Base-by-base conservation (phyloP, 129 eudicot genomes). In the Lactuca sativa region DNA sequence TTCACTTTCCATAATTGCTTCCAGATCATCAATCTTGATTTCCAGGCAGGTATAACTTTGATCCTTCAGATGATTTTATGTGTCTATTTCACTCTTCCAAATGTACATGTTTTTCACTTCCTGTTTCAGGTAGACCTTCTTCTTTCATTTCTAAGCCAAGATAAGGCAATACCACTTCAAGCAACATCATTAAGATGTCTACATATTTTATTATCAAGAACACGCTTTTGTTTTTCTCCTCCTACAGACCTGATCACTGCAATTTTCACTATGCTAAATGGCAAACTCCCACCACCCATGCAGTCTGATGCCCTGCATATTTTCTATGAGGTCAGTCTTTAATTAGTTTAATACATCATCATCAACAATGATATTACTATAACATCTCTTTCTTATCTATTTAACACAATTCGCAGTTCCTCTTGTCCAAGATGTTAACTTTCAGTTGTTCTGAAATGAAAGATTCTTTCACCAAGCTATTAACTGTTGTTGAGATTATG, bases 1-100 rank as follows among this genome's bases (percentile, higher is more conserved):
- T 66, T 89, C 97, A 49, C 98, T 93, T 77, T 78, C 98, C 14
- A 83, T 75, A 79, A 77, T 93, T 73, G 84, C 97, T 80, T 74
- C 79, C 37, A 81, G 75, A 56, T 83, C 92, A 74, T 60, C 79
- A 55, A 54, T 72, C 43, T 75, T 93, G 72, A 85, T 78, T 75
- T 67, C 88, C 56, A 66, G 72, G 33, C 98, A 92, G 89, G 97
- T 92, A 67, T 34, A 64, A n/a, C 62, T 74, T 31, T 55, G 37
- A 51, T 55, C 54, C 34, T 12, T 72, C 18, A 8, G 10, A 7
- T 59, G 44, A 57, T 74, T 40, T 69, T 48, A 55, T 44, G 3
- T 59, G 34, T 32, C 5, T 62, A 7, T 43, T 10, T 70, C 36
- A 16, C 56, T 36, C 56, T 12, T 47, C 15, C 15, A 11, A 47